Base-by-base conservation (phyloP, 1,284 basidiomycete species). In the Entoloma clypeatum region DNA sequence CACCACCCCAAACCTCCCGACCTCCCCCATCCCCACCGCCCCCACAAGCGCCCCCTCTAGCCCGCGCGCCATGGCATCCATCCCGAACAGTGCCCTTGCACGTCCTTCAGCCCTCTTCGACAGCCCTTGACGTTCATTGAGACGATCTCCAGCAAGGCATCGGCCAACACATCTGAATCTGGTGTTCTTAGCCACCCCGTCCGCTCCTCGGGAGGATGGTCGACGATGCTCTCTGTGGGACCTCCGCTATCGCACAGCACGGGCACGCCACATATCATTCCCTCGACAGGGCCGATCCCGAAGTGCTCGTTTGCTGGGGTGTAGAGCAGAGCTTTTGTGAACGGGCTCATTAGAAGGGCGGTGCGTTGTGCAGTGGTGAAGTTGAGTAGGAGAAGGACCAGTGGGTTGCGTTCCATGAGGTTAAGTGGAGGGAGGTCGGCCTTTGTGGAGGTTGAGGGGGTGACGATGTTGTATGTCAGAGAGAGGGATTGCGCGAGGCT, bases 281-380 rank as follows among this genome's bases (percentile, higher is more conserved):
- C 94, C 62, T 99, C 96, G 5, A 98, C 77, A 0, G 95, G 95
- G 0, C 89, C 94, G 53, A 99, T 98, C 2, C 95, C 95, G 59
- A 99, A 96, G 62, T 99, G 95, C 59, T 99, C 95, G 61, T 96
- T 94, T 2, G 79, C 72, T 0, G 96, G 95, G 0, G 96, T 99
- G 62, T 99, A 99, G 3, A 98, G 73, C 0, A 99, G 71, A 0
- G 78, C 85, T 7, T 77, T 64, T 0, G 88, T 90, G 2, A 74
- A 75, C 0, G 77, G 58, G 1, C 78, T 71, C 10, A 71, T 75
- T 14, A 96, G 77, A 2, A 93, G 74, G 5, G 82, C 79, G 0
- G 86, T 79, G 22, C 91, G 83, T 57, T 95, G 92, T 0, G 71
- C 55, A 1, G 81, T 84, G 1, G 85, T 81, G 61, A 94, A 92